A percentile compares a stretch with the other conserved stretches of the same genome.
These are phyloP conservation scores for Astragalus glycyphyllos DNA, from an alignment of 306 rosid genomes.

Conservation along the genomic window DNA sequence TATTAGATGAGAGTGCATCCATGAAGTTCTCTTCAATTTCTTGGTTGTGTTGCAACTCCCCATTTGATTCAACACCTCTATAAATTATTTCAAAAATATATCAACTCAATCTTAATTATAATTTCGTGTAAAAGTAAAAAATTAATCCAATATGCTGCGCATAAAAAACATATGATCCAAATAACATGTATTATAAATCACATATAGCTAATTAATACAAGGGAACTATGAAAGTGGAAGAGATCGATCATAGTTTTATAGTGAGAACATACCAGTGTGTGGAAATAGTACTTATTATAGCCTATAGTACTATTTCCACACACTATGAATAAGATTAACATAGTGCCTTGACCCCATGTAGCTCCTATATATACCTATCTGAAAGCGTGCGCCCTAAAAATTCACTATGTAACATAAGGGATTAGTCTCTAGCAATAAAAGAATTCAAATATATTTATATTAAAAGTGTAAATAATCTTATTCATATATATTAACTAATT, in stretches of 20 bases:
- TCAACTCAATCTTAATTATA: conserved; percentile 10
- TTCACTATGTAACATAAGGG: conserved; percentile 30
- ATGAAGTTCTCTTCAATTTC: conserved; percentile 69
- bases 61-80: conserved; percentile 71
- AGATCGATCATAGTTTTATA: conserved; percentile 16
- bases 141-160: background rate
- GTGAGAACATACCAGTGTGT: conserved; percentile 27
- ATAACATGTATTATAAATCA: background rate
- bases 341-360: conserved; percentile 33
- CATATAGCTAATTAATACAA: too few species aligned
- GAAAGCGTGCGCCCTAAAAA: conserved; percentile 23
- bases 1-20: conserved; percentile 69
- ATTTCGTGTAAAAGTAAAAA: too few species aligned
- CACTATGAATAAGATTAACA: background rate
- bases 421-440: conserved; percentile 35
- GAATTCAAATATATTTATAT: conserved; percentile 26
- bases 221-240: conserved; percentile 7
- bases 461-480: background rate
- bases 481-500: background rate
- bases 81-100: conserved; percentile 9
- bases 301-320: conserved; percentile 11
- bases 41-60: conserved; percentile 54
- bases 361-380: conserved; percentile 34
- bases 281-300: too few species aligned
- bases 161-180: background rate